A percentile compares a stretch with the other conserved stretches of the same genome.
These are phyloP conservation scores for Dactylis glomerata DNA, from an alignment of 176 grass and related monocot genomes.

Conservation along the genomic window DNA sequence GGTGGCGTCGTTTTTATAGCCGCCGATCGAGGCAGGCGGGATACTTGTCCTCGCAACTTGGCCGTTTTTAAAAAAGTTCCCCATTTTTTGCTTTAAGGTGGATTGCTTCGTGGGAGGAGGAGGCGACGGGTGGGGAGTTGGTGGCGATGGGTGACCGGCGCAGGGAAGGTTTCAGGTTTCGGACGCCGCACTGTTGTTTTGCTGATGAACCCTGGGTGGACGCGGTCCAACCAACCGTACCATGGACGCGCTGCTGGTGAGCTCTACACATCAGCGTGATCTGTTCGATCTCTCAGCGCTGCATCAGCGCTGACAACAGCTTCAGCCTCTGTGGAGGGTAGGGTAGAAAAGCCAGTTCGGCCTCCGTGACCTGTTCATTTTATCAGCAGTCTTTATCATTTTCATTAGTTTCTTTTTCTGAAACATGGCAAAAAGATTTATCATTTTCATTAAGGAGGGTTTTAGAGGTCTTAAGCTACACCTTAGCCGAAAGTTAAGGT, in stretches of 20 bases:
- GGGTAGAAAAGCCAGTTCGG: not conserved
- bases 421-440: no score
- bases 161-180: not conserved
- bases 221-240: not conserved
- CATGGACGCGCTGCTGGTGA: not conserved
- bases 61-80: not conserved
- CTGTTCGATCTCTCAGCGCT: not conserved
- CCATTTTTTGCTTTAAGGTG: no score
- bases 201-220: not conserved
- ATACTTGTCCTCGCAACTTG: not conserved
- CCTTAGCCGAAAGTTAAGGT: no score
- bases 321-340: not conserved
- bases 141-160: slow-evolving; percentile 40
- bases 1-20: slow-evolving; percentile 38
- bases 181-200: not conserved
- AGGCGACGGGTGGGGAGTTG: slow-evolving; percentile 9
- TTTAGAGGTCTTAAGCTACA: no score
- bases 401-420: no score
- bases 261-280: not conserved
- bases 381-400: no score
- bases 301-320: slow-evolving; percentile 23
- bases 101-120: not conserved
- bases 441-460: no score
- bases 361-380: not conserved
- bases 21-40: not conserved